Evolutionary conservation across 305 asterid genomes (phyloP).

Genomic region (Fraxinus xanthoxyloides): DNA sequence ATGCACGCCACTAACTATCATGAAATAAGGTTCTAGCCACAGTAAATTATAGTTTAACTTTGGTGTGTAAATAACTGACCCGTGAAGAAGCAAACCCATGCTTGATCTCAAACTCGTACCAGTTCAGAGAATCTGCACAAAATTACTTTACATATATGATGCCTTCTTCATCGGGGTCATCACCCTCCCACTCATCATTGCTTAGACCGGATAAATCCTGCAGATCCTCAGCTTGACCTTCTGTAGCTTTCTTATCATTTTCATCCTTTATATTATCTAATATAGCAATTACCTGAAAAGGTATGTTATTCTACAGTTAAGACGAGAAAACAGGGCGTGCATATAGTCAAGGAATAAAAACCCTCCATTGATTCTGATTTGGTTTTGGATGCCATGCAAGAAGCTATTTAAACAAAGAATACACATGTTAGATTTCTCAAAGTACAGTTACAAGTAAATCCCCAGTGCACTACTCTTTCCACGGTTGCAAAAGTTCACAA

Average conservation of each 20-base stretch:
- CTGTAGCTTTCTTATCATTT: conserved; percentile 37
- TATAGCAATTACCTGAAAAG: conserved; percentile 80
- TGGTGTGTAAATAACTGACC: conserved; percentile 29
- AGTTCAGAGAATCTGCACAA: conserved; percentile 7
- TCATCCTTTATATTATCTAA: conserved; percentile 80
- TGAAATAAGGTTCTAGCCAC: neutral
- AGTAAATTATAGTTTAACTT: neutral
- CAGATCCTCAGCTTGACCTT: conserved; percentile 24
- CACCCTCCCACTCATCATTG: conserved; percentile 58
- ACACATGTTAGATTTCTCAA: neutral
- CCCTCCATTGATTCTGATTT: neutral
- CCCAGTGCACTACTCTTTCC: neutral
- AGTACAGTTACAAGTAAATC: neutral
- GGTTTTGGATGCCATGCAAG: neutral
- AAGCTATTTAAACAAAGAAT: neutral
- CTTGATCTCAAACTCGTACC: conserved; percentile 15
- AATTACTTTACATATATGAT: conserved; percentile 75
- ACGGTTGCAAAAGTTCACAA: neutral
- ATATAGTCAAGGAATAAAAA: neutral
- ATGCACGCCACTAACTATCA: neutral
- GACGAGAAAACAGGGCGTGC: neutral
- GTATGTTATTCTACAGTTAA: neutral
- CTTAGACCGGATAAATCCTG: conserved; percentile 39
- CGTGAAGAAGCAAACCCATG: conserved; percentile 19
- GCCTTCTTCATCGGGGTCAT: conserved; percentile 76